phyloP scores from a whole-genome alignment of 768 basidiomycete genomes.

The Suillus occidentalis region DNA sequence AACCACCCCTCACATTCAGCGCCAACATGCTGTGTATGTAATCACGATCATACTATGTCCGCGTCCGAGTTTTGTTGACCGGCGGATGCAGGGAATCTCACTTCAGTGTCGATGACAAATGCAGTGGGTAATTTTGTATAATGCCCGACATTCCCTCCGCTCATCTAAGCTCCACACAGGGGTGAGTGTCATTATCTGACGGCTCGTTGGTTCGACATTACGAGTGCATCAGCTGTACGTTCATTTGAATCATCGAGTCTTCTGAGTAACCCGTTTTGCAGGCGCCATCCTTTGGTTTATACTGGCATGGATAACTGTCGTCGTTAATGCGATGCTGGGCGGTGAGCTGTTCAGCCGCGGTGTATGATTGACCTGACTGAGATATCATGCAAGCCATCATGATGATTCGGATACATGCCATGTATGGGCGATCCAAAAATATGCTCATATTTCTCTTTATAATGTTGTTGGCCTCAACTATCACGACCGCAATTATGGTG shows the following conservation, averaged over 20 bases:
- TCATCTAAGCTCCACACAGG: background rate
- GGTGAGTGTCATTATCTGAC: background rate
- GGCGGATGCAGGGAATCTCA: background rate
- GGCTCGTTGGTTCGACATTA: background rate
- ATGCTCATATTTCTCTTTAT: background rate
- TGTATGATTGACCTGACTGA: background rate
- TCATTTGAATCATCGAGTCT: background rate
- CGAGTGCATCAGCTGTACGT: background rate
- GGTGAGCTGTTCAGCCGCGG: background rate
- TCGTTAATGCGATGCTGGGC: background rate
- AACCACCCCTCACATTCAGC: background rate
- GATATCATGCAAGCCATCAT: background rate
- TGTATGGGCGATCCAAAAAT: background rate
- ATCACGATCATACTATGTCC: background rate
- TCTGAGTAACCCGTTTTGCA: background rate
- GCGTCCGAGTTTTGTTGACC: background rate
- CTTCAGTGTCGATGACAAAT: background rate
- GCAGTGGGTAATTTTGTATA: background rate
- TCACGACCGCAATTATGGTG: background rate
- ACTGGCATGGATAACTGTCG: background rate
- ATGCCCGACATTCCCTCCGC: background rate
- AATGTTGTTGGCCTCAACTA: background rate
- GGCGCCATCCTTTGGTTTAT: background rate
- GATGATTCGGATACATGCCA: background rate
- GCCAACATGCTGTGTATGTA: background rate